A percentile compares a stretch with the other conserved stretches of the same genome.
These are phyloP conservation scores for Eucalyptus polybractea DNA, from an alignment of 345 rosid genomes.

Conservation along the genomic window DNA sequence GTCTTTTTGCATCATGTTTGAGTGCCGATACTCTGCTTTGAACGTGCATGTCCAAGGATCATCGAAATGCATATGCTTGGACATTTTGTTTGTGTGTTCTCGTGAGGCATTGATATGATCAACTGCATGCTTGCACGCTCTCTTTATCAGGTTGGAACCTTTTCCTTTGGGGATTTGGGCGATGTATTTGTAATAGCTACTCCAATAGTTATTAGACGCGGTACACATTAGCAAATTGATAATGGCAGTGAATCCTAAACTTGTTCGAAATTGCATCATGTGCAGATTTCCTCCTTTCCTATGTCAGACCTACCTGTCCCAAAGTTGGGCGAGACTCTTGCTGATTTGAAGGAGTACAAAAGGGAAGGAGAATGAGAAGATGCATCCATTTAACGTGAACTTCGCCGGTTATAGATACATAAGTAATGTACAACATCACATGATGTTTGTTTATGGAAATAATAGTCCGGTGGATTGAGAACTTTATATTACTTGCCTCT, in stretches of 20 bases:
- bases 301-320: constrained; percentile 50
- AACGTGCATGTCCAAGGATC: background rate
- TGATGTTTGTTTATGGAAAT: too few relatives aligned
- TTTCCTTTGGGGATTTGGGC: background rate
- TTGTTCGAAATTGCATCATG: background rate
- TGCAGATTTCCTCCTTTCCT: constrained; percentile 52
- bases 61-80: background rate
- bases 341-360: background rate
- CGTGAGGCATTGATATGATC: background rate
- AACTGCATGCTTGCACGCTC: background rate
- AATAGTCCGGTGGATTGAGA: too few relatives aligned
- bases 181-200: background rate
- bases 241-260: background rate
- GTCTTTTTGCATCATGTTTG: background rate
- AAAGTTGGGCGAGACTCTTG: constrained; percentile 43
- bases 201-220: background rate
- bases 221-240: background rate
- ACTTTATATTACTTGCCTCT: too few relatives aligned
- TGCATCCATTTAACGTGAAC: background rate
- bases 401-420: background rate
- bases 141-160: background rate
- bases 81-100: background rate
- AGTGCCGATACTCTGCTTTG: background rate
- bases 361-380: background rate
- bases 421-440: background rate